Conservation (phyloP, 192 early-diverging fungal species). For the Kickxella alabastrina region DNA sequence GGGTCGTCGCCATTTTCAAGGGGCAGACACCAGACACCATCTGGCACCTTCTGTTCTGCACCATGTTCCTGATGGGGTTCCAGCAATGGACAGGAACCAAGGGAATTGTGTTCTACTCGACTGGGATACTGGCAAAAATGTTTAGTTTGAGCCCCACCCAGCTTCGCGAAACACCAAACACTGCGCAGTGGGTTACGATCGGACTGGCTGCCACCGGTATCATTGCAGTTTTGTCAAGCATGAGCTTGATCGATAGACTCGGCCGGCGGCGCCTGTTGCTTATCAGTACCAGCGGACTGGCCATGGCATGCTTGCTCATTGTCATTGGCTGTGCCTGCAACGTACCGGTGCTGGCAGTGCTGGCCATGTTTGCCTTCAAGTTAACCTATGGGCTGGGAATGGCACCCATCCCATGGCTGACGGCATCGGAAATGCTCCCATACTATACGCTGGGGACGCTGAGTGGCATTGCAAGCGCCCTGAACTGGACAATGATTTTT, state of each 20-base stretch:
- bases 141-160: slow-evolving; percentile 49
- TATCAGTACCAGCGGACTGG: slow-evolving; percentile 56
- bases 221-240: slow-evolving; percentile 22
- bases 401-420: slow-evolving; percentile 77
- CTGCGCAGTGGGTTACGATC: slow-evolving; percentile 44
- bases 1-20: slow-evolving; percentile 31
- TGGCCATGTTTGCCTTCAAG: slow-evolving; percentile 64
- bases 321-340: slow-evolving; percentile 55
- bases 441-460: slow-evolving; percentile 66
- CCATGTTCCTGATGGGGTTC: slow-evolving; percentile 62
- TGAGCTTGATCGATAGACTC: slow-evolving; percentile 61
- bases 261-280: slow-evolving; percentile 68
- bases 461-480: slow-evolving; percentile 61
- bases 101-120: slow-evolving; percentile 78
- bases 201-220: slow-evolving; percentile 35
- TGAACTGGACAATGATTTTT: slow-evolving; percentile 70
- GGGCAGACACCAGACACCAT: slow-evolving; percentile 52
- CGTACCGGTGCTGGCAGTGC: slow-evolving; percentile 46
- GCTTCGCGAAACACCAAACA: slow-evolving; percentile 36
- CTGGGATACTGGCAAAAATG: slow-evolving; percentile 63
- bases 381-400: slow-evolving; percentile 69
- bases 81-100: slow-evolving; percentile 86
- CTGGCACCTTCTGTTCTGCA: slow-evolving; percentile 56
- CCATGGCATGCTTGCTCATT: slow-evolving; percentile 53
- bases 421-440: slow-evolving; percentile 73